These are phyloP conservation scores for Choricystis sp. DNA, from an alignment of 139 green algal genomes.

Conservation along the genomic window DNA sequence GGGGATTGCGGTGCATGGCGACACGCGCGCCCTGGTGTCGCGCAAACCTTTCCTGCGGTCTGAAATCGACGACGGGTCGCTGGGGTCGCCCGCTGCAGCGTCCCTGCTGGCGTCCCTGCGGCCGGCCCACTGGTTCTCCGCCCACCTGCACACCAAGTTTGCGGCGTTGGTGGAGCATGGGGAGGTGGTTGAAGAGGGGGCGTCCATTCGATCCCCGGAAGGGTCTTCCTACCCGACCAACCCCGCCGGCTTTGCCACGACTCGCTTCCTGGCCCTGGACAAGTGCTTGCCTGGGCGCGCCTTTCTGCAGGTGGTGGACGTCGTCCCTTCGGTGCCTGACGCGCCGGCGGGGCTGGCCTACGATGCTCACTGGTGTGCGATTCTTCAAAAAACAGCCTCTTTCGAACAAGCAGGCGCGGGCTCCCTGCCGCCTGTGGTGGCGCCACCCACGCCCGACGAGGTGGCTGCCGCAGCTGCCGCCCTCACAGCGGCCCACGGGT, in stretches of 20 bases:
- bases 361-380: slow-evolving; percentile 84
- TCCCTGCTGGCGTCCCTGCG: slow-evolving; percentile 52
- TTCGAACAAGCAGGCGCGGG: slow-evolving; percentile 54
- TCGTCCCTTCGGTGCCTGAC: slow-evolving; percentile 33
- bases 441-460: neutral
- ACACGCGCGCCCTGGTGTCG: slow-evolving; percentile 54
- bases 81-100: slow-evolving; percentile 50
- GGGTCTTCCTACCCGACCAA: no score
- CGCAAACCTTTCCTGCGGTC: slow-evolving; percentile 65
- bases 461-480: slow-evolving; percentile 1
- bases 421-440: slow-evolving; percentile 20
- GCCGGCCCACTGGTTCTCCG: slow-evolving; percentile 84
- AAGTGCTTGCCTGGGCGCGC: slow-evolving; percentile 85
- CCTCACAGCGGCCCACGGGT: slow-evolving; percentile 11
- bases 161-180: slow-evolving; percentile 63
- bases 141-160: slow-evolving; percentile 94
- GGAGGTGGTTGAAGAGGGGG: neutral
- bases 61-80: slow-evolving; percentile 47
- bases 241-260: slow-evolving; percentile 10
- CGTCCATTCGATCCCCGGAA: no score
- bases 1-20: slow-evolving; percentile 61
- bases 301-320: slow-evolving; percentile 83
- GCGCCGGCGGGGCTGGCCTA: slow-evolving; percentile 62
- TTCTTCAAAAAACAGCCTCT: slow-evolving; percentile 58
- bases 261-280: slow-evolving; percentile 86